Base-by-base conservation (phyloP, 768 basidiomycete genomes). In the Tricholoma flavovirens region DNA sequence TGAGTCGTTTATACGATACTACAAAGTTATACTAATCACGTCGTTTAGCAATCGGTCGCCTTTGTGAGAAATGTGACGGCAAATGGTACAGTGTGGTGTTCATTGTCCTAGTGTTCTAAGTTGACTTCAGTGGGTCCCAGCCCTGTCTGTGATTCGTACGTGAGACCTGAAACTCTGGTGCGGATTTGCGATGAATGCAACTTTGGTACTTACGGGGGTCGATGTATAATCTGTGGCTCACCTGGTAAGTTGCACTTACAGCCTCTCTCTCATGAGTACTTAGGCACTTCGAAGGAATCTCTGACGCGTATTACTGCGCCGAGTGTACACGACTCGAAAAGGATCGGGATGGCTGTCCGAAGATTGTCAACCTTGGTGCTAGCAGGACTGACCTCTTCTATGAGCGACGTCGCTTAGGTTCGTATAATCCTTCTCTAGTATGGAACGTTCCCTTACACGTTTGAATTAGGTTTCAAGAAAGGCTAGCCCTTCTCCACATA, bases 111-210 rank as follows among this genome's bases (percentile, higher is more conserved):
- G 40, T 43, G 30, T 19, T 43, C 33, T 52, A 53, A 10, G 32
- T 17, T 51, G 32, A 51, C 21, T 51, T 36, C n/a, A 22, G 2
- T 11, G 8, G 36, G 21, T 12, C 19, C 26, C 46, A 99, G 96
- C 71, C 96, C 96, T 8, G 92, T 98, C 45, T 99, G 96, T 76
- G 96, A 99, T 76, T 98, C 96, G 55, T 98, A 98, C 74, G 97
- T 99, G 60, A 84, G 97, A 64, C 97, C 97, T 64, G 95, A 96
- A 74, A 98, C 96, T 21, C 81, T 98, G 61, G 97, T 98, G 56
- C 84, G 96, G 60, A 98, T 98, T 62, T 99, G 97, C 71, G 97
- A 99, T 69, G 97, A 99, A 76, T 99, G 97, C 74, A 98, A 98
- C 72, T 99, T 98, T 75, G 92, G 94, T 62, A 96, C 93, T 45